These are phyloP conservation scores for Penicillium turbatum DNA, from an alignment of 495 filamentous ascomycete genomes.

Conservation along the genomic window DNA sequence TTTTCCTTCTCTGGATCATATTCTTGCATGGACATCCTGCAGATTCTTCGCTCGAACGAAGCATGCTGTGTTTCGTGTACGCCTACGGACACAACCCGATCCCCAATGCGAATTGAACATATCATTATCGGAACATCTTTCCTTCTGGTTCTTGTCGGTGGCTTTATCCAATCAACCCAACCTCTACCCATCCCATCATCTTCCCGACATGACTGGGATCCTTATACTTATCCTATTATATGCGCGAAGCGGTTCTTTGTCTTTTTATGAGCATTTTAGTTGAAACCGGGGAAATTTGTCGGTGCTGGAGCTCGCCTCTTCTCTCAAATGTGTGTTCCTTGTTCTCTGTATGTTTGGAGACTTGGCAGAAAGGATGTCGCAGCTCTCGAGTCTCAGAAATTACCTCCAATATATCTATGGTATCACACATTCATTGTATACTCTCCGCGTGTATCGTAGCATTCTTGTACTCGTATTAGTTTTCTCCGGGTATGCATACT, in stretches of 20 bases:
- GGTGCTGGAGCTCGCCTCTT: constrained; percentile 12
- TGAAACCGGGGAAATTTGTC: constrained; percentile 13
- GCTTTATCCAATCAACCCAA: constrained; percentile 2
- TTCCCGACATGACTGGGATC: constrained; percentile 17
- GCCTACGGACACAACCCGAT: constrained; percentile 25
- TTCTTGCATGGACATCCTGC: constrained; percentile 30
- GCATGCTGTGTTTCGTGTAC: constrained; percentile 9
- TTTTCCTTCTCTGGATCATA: constrained; percentile 25
- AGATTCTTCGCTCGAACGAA: constrained; percentile 19
- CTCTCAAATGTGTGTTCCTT: not conserved
- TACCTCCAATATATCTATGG: constrained; percentile 25
- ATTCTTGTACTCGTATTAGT: not conserved
- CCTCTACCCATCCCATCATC: constrained; percentile 6
- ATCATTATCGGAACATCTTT: constrained; percentile 21
- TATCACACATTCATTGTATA: constrained; percentile 12
- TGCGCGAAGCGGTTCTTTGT: constrained; percentile 23
- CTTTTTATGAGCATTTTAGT: constrained; percentile 20
- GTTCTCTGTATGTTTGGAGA: constrained; percentile 7
- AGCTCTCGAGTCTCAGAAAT: constrained; percentile 21
- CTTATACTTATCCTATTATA: constrained; percentile 28
- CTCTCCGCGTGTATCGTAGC: not conserved
- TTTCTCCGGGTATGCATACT: too few relatives aligned
- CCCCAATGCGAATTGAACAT: constrained; percentile 28
- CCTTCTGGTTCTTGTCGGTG: constrained; percentile 5
- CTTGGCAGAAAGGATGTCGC: constrained; percentile 15